Conservation (phyloP, 768 basidiomycete species). For the Tricholoma flavovirens region DNA sequence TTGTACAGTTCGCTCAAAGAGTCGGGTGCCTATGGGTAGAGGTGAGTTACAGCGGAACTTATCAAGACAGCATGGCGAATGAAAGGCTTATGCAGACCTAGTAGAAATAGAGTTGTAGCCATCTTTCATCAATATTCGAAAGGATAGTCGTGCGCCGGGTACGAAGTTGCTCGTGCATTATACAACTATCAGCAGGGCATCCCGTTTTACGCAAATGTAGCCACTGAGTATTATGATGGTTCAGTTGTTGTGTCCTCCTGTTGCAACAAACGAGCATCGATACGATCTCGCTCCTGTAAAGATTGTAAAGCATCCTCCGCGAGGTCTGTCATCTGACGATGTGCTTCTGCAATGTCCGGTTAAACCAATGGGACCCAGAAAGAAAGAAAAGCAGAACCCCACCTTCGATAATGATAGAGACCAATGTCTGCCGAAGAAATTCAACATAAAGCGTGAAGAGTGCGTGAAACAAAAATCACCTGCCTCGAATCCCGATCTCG, state of each 20-base stretch:
- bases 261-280: neutral
- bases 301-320: slow-evolving; percentile 1
- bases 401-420: slow-evolving; percentile 1
- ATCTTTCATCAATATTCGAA: too few species aligned
- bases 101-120: too few species aligned
- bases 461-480: neutral
- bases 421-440: neutral
- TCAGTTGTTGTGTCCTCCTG: neutral
- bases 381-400: neutral
- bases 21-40: too few species aligned
- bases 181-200: too few species aligned
- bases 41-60: too few species aligned
- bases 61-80: too few species aligned
- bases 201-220: neutral
- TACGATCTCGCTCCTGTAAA: neutral
- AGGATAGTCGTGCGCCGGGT: too few species aligned
- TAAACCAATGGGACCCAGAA: neutral
- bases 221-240: neutral
- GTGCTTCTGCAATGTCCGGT: neutral
- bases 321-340: neutral
- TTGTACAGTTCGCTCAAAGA: too few species aligned
- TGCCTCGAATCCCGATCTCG: neutral
- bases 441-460: neutral
- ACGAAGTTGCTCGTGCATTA: too few species aligned
- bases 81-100: too few species aligned